phyloP scores from a whole-genome alignment of 179 eudicot genomes.

The Vitellaria paradoxa region DNA sequence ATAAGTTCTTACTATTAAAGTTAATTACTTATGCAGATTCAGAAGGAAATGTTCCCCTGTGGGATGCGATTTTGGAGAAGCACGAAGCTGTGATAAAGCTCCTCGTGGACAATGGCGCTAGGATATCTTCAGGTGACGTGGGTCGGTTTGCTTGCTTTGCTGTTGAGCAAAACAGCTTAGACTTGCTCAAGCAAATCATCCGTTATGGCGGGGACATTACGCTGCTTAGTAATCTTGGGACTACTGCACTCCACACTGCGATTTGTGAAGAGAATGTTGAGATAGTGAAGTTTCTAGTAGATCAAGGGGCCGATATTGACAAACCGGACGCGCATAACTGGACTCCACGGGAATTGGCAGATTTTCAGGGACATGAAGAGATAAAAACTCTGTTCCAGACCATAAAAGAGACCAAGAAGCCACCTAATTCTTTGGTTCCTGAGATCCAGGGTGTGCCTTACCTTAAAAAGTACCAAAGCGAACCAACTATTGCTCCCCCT shows the following conservation, averaged over 20 bases:
- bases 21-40: conserved; percentile 38
- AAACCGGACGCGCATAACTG: conserved; percentile 50
- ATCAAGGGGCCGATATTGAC: conserved; percentile 55
- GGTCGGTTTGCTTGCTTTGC: conserved; percentile 53
- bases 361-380: conserved; percentile 54
- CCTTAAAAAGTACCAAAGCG: conserved; percentile 44
- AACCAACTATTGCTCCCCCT: conserved; percentile 23
- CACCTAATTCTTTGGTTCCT: conserved; percentile 1
- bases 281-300: conserved; percentile 49
- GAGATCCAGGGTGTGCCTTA: conserved; percentile 18
- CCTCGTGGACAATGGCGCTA: conserved; percentile 58
- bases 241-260: conserved; percentile 66
- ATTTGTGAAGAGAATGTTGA: conserved; percentile 41
- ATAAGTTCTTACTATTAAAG: background rate
- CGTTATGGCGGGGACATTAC: conserved; percentile 55
- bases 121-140: conserved; percentile 49
- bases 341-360: conserved; percentile 64
- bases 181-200: conserved; percentile 46
- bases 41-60: conserved; percentile 70
- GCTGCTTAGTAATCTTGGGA: conserved; percentile 32
- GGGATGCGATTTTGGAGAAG: conserved; percentile 62
- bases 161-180: conserved; percentile 44
- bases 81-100: conserved; percentile 48
- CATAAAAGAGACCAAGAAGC: conserved; percentile 19
- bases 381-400: conserved; percentile 42